Conservation (phyloP, 2,329 filamentous ascomycete genomes). For the Talaromyces marneffei region DNA sequence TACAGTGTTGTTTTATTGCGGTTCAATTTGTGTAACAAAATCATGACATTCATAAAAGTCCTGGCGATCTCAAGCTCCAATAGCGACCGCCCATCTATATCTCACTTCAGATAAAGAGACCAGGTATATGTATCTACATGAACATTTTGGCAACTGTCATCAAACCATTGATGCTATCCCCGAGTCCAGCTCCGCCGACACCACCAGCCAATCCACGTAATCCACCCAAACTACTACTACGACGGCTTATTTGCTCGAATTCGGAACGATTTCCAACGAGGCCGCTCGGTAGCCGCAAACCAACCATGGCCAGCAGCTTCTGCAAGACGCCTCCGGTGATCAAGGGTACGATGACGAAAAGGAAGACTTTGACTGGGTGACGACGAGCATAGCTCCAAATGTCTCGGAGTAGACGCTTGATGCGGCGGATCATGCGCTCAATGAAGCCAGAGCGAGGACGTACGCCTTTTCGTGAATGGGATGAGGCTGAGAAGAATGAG, state of each 20-base stretch:
- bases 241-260: conserved; percentile 7
- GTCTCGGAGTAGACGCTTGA: conserved; percentile 73
- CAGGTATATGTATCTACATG: conserved; percentile 18
- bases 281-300: conserved; percentile 63
- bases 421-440: conserved; percentile 63
- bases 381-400: conserved; percentile 74
- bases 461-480: conserved; percentile 70
- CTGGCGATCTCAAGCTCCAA: background rate
- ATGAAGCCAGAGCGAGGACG: conserved; percentile 73
- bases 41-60: background rate
- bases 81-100: background rate
- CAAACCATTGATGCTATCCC: conserved; percentile 27
- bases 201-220: conserved; percentile 19
- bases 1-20: background rate
- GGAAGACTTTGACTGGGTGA: conserved; percentile 81
- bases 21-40: background rate
- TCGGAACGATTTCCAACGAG: conserved; percentile 27
- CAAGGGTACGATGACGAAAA: conserved; percentile 80
- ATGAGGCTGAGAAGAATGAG: conserved; percentile 50
- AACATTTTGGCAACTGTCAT: conserved; percentile 36
- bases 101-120: background rate
- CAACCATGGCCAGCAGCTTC: conserved; percentile 71
- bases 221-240: conserved; percentile 13
- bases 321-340: conserved; percentile 76
- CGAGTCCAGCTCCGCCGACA: conserved; percentile 27